Base-by-base conservation (phyloP, 1,284 basidiomycete species). In the Rugiboletus extremiorientalis region DNA sequence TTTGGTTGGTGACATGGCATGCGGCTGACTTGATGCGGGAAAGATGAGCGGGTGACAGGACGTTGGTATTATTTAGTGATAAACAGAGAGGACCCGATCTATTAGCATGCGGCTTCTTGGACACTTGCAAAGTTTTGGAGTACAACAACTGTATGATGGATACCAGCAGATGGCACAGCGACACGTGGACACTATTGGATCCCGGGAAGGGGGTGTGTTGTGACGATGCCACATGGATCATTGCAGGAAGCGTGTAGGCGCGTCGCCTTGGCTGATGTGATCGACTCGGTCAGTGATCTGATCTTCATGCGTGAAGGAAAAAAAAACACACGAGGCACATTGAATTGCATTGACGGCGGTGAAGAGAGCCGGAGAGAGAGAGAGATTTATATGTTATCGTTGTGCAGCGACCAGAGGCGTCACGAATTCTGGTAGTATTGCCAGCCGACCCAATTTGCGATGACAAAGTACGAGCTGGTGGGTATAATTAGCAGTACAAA, bases 391-490 rank as follows among this genome's bases (percentile, higher is more conserved):
- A 51, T 52, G 50, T n/a, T 56, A 59, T 46, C 45, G 9, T 20
- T 30, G 61, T 52, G 40, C n/a, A 44, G 31, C 25, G 41, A 7
- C 31, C 6, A 33, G 31, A 14, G 38, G 44, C 9, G 37, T 80
- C 69, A 90, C 11, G 92, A 92, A 72, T 93, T 94, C 45, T 89
- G 85, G 72, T 92, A 96, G 72, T 92, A 96, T 72, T 95, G 92
- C 93, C 94, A 96, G 45, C 94, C 93, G 38, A 94, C 92, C 95
- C 95, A 98, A 68, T 97, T 97, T 42, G 94, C 92, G 67, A 98
- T 97, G 51, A 93, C 89, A 71, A 94, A 95, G 74, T 92, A 94
- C 34, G 89, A 80, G 18, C 80, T 85, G 20, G 88, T 88, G 25
- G 95, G 94, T 48, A 97, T 80, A 47, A 95, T 79, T 42, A 96